Conservation (phyloP, 176 grass and related monocot genomes). For the Rhynchospora breviuscula region DNA sequence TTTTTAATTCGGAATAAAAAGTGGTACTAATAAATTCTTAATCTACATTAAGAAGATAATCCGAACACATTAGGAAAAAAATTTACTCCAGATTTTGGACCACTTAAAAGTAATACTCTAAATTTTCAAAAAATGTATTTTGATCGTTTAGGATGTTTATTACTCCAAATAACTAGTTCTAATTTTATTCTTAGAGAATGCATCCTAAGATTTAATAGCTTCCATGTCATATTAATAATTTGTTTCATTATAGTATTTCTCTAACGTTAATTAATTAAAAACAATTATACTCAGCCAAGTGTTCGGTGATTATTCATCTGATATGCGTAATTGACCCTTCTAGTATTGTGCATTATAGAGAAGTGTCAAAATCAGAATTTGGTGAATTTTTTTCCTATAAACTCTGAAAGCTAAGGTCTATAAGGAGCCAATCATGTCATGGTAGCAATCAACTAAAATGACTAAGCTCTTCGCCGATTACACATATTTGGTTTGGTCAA, state of each 20-base stretch:
- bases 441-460: constrained; percentile 11
- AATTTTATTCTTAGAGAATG: too few relatives aligned
- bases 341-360: not conserved
- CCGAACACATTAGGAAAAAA: too few relatives aligned
- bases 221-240: not conserved
- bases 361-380: constrained; percentile 1
- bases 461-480: not conserved
- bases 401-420: not conserved
- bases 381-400: not conserved
- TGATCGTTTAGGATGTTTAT: too few relatives aligned
- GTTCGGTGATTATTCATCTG: not conserved
- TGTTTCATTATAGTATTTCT: not conserved
- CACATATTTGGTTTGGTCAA: not conserved
- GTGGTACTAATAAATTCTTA: too few relatives aligned
- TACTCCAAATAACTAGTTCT: too few relatives aligned
- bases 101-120: too few relatives aligned
- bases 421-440: not conserved
- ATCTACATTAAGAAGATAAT: too few relatives aligned
- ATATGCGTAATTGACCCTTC: not conserved
- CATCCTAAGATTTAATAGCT: not conserved
- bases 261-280: not conserved
- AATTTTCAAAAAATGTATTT: too few relatives aligned
- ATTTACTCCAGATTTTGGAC: too few relatives aligned
- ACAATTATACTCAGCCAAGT: not conserved
- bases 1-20: too few relatives aligned